A percentile compares a stretch with the other conserved stretches of the same genome.
These are phyloP conservation scores for Filosporella fistucella DNA, from an alignment of 495 filamentous ascomycete species.

Conservation along the genomic window DNA sequence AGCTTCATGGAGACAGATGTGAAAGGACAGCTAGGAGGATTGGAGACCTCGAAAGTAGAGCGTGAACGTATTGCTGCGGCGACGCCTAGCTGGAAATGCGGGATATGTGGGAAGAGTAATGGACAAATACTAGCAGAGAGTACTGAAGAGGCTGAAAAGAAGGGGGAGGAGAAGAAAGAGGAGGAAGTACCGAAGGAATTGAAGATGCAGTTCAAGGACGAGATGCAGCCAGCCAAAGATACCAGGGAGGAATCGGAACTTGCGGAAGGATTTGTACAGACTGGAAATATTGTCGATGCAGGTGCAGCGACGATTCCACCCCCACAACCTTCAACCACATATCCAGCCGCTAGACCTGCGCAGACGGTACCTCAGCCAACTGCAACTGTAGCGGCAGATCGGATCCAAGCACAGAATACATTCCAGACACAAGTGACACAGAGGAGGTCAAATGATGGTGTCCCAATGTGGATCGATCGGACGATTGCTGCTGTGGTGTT, in stretches of 20 bases:
- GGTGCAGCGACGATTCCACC: conserved; percentile 8
- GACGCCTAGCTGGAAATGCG: conserved; percentile 59
- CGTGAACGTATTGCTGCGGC: conserved; percentile 61
- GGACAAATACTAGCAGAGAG: conserved; percentile 65
- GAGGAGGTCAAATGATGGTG: conserved; percentile 28
- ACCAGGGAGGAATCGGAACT: conserved; percentile 32
- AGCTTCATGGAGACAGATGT: conserved; percentile 73
- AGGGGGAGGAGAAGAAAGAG: conserved; percentile 33
- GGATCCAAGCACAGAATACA: conserved; percentile 2
- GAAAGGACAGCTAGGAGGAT: conserved; percentile 79
- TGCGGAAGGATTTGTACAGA: conserved; percentile 46
- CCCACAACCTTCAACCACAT: conserved; percentile 12
- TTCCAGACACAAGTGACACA: not conserved
- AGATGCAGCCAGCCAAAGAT: conserved; percentile 29
- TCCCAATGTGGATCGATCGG: conserved; percentile 58
- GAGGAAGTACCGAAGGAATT: conserved; percentile 53
- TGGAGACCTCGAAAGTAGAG: conserved; percentile 64
- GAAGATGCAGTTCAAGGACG: conserved; percentile 53
- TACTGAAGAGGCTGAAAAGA: conserved; percentile 48
- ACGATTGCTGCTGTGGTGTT: conserved; percentile 49
- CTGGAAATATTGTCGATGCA: conserved; percentile 24
- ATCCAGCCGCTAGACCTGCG: conserved; percentile 28
- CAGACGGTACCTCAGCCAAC: conserved; percentile 31
- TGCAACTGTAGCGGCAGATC: not conserved
- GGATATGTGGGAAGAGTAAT: conserved; percentile 62